phyloP scores from a whole-genome alignment of 2,329 filamentous ascomycete species.

The Helicocarpus griseus region DNA sequence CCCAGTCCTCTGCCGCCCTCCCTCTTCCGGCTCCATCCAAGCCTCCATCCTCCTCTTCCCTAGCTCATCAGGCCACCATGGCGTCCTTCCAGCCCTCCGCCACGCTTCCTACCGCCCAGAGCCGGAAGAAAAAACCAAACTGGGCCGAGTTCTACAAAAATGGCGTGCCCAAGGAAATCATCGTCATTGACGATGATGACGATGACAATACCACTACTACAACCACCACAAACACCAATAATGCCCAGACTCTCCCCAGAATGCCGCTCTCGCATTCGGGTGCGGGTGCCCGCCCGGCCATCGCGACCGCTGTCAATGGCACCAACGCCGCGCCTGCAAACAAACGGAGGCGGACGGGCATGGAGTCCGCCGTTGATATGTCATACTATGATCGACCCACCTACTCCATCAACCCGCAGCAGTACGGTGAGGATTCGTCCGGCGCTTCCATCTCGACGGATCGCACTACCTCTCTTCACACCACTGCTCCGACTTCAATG shows the following conservation, averaged over 20 bases:
- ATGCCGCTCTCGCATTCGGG: conserved; percentile 2
- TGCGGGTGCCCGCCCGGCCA: conserved; percentile 29
- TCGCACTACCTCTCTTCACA: conserved; percentile 72
- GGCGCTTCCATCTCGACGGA: conserved; percentile 71
- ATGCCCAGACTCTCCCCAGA: conserved; percentile 6
- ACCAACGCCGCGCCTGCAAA: conserved; percentile 35
- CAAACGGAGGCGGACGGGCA: conserved; percentile 66
- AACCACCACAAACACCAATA: conserved; percentile 24
- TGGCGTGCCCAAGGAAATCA: conserved; percentile 73
- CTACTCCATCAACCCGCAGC: conserved; percentile 65
- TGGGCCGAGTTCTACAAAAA: conserved; percentile 78
- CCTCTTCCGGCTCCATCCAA: conserved; percentile 5
- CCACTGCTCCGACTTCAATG: conserved; percentile 80
- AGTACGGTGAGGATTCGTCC: conserved; percentile 55
- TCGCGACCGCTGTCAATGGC: conserved; percentile 15
- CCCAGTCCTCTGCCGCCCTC: conserved; percentile 13
- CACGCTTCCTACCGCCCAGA: conserved; percentile 12
- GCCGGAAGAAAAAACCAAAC: conserved; percentile 43
- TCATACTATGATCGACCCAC: conserved; percentile 61
- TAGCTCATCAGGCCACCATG: conserved; percentile 7
- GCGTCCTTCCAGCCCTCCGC: conserved; percentile 2
- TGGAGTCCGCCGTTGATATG: conserved; percentile 54
- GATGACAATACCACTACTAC: conserved; percentile 37
- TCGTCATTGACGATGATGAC: conserved; percentile 57
- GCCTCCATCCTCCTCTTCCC: conserved; percentile 4